phyloP scores from a whole-genome alignment of 192 early-diverging fungal species.

The Mortierella antarctica region DNA sequence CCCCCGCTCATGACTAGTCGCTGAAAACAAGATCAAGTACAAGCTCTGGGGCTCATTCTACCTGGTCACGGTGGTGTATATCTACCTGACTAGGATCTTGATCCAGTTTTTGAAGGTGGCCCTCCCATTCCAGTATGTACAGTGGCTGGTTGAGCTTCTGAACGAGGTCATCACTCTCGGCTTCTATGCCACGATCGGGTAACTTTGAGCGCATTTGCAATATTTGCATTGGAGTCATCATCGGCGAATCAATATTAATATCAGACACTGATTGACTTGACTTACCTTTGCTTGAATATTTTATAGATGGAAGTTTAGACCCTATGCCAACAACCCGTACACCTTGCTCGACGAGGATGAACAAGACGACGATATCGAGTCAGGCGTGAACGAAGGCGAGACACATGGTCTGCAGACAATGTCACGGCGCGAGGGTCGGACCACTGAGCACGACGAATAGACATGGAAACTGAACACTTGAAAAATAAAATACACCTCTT shows the following conservation, averaged over 20 bases:
- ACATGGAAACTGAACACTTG: neutral
- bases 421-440: conserved; percentile 44
- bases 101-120: conserved; percentile 57
- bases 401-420: conserved; percentile 39
- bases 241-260: conserved; percentile 11
- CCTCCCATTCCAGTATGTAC: conserved; percentile 62
- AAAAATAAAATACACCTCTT: neutral
- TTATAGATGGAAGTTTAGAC: conserved; percentile 60
- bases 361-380: conserved; percentile 45
- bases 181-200: conserved; percentile 65
- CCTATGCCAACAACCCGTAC: conserved; percentile 63
- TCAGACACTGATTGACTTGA: neutral
- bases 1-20: conserved; percentile 23
- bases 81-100: conserved; percentile 63
- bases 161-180: conserved; percentile 59
- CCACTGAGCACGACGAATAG: conserved; percentile 28
- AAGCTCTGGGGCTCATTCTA: conserved; percentile 68
- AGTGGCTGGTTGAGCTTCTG: conserved; percentile 61
- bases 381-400: conserved; percentile 27
- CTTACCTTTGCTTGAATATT: conserved; percentile 11
- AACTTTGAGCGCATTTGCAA: conserved; percentile 17
- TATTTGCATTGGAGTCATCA: neutral
- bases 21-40: conserved; percentile 59
- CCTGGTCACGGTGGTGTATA: conserved; percentile 60
- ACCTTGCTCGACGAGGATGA: conserved; percentile 53